phyloP scores from a whole-genome alignment of 129 eudicot genomes.

The Tagetes erecta region DNA sequence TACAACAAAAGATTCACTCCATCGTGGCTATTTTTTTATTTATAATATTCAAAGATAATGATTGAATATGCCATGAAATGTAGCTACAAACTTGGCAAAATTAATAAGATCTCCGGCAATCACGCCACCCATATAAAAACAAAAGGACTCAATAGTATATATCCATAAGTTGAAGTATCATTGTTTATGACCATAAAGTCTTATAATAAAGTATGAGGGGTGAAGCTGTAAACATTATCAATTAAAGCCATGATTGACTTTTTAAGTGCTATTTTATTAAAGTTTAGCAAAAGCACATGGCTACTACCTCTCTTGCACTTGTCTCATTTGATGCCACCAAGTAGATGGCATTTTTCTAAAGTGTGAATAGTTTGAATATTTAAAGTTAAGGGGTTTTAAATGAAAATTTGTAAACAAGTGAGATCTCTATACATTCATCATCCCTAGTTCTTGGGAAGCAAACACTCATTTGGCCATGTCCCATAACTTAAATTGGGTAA shows the following conservation, averaged over 20 bases:
- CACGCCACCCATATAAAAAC: constrained; percentile 39
- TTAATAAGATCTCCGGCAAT: constrained; percentile 34
- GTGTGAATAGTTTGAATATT: constrained; percentile 15
- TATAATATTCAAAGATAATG: constrained; percentile 15
- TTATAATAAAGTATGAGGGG: constrained; percentile 23
- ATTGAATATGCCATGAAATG: constrained; percentile 37
- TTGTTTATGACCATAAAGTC: constrained; percentile 44
- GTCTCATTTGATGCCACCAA: constrained; percentile 43
- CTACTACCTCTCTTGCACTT: constrained; percentile 19
- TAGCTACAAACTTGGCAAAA: constrained; percentile 33
- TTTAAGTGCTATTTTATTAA: constrained; percentile 27
- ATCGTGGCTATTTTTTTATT: neutral
- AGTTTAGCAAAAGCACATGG: constrained; percentile 31
- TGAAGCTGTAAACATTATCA: constrained; percentile 39
- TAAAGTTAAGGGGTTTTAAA: neutral
- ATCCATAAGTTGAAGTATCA: constrained; percentile 36
- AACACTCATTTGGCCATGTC: constrained; percentile 32
- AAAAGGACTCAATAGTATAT: constrained; percentile 40
- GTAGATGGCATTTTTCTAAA: constrained; percentile 20
- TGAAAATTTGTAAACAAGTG: constrained; percentile 7
- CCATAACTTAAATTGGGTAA: constrained; percentile 29
- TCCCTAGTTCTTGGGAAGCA: constrained; percentile 34
- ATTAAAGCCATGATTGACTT: constrained; percentile 34
- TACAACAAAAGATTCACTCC: neutral
- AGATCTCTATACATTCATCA: constrained; percentile 29